phyloP scores from a whole-genome alignment of 768 basidiomycete species.

The Russula emetica region DNA sequence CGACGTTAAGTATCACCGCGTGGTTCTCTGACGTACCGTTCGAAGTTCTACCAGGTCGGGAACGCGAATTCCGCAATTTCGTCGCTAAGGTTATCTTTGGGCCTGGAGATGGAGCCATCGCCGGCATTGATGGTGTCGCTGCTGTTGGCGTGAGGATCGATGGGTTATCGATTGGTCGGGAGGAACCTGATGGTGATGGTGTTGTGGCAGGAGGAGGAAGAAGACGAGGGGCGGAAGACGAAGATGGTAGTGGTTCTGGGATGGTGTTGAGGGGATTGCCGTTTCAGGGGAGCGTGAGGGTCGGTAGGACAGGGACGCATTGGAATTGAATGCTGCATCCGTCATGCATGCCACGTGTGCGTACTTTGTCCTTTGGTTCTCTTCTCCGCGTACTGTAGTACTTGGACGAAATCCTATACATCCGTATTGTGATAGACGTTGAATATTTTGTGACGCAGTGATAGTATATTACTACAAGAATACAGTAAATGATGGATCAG shows the following conservation, averaged over 20 bases:
- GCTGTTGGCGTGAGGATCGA: conserved; percentile 24
- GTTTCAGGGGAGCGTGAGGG: conserved; percentile 22
- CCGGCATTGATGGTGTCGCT: conserved; percentile 24
- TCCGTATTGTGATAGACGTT: background rate
- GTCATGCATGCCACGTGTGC: too few species aligned
- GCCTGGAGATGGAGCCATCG: conserved; percentile 12
- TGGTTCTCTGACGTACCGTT: conserved; percentile 69
- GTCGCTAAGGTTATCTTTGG: conserved; percentile 58
- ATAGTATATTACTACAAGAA: background rate
- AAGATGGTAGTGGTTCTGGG: background rate
- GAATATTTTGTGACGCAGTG: background rate
- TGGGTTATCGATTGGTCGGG: conserved; percentile 9
- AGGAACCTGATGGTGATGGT: background rate
- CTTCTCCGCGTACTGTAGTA: background rate
- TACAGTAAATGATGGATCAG: background rate
- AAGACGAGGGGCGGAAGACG: background rate
- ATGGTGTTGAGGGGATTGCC: conserved; percentile 23
- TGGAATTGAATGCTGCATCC: background rate
- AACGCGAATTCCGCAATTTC: conserved; percentile 71
- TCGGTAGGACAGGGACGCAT: conserved; percentile 13
- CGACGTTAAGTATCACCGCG: conserved; percentile 56
- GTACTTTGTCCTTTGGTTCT: background rate
- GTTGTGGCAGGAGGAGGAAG: background rate
- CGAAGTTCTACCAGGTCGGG: conserved; percentile 71
- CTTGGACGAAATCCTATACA: background rate